Evolutionary conservation across 1,139 yeast species (phyloP).

Genomic region (Yamadazyma jaroonii): DNA sequence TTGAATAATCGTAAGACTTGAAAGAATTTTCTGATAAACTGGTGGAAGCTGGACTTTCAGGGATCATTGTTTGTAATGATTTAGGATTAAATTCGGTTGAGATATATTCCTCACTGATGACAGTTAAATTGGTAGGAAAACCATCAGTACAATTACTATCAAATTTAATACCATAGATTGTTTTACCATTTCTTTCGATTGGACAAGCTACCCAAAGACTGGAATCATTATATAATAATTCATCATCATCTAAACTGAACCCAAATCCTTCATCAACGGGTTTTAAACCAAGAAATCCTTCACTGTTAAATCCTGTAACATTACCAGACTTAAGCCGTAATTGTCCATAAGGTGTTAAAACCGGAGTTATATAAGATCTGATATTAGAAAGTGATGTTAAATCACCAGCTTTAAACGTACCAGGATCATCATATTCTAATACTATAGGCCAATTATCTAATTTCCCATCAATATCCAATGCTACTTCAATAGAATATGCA

Average conservation of each 20-base stretch:
- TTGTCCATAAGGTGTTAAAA: slow-evolving; percentile 11
- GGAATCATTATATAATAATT: slow-evolving; percentile 6
- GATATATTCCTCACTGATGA: slow-evolving; percentile 3
- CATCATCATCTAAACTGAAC: slow-evolving; percentile 7
- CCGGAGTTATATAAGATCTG: slow-evolving; percentile 7
- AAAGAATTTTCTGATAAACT: neutral
- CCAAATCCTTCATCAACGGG: slow-evolving; percentile 7
- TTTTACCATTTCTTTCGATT: neutral
- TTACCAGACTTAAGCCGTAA: slow-evolving; percentile 4
- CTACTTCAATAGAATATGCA: slow-evolving; percentile 5
- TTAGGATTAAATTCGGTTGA: neutral
- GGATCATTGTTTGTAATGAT: neutral
- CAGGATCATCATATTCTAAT: slow-evolving; percentile 7
- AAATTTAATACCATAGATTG: slow-evolving; percentile 7
- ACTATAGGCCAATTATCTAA: slow-evolving; percentile 10
- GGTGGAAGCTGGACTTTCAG: neutral
- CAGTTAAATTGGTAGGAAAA: slow-evolving; percentile 4
- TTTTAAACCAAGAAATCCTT: slow-evolving; percentile 9
- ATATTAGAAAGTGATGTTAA: slow-evolving; percentile 3
- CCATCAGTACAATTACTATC: slow-evolving; percentile 9
- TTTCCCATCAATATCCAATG: neutral
- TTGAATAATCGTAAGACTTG: neutral
- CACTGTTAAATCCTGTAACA: slow-evolving; percentile 8
- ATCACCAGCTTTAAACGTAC: slow-evolving; percentile 10
- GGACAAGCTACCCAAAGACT: slow-evolving; percentile 13